Evolutionary conservation across 2,329 filamentous ascomycete species (phyloP), one percentile per base, ranked within the genome.

Genomic region (Cercospora beticola): DNA sequence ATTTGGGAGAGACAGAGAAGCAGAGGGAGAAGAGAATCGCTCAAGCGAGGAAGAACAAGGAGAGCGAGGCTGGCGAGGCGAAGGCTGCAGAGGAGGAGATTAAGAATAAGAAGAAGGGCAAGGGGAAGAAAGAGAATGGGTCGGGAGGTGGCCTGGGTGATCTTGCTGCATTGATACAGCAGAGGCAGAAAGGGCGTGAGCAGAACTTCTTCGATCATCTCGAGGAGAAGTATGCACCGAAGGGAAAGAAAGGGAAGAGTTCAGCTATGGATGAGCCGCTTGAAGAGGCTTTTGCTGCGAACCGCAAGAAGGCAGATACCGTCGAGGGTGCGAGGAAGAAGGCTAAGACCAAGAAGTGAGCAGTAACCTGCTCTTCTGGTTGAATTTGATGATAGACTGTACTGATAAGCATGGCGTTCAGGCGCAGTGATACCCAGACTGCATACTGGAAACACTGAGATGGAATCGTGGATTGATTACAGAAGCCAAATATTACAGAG

Each of bases 151-250:
- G 76, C 65, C 80, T 78, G 75, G 75, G 73, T n/a, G 82, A 82
- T 70, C 82, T 97, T 46, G 88, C 89, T n/a, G 91, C 91, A 1
- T 78, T 96, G 75, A 97, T 97, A 70, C 86, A 87, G 77, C 85
- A 87, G 75, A 87, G 90, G 58, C 91, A 95, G 78, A 84, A 90
- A 73, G 85, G 86, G 52, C 84, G 91, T 36, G 84, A 81, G 10
- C 83, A 72, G 62, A 70, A 82, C 43, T 93, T 96, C 77, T 82
- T 97, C 26, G 91, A 92, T 70, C 83, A 86, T 61, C 80, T 97
- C 61, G 92, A 92, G 67, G 91, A 89, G 60, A 96, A 94, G 81
- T 96, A 96, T 75, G 82, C 78, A 56, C 77, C 76, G 58, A 75
- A 78, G 65, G 83, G 73, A 30, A 88, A 79, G 74, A 82, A 86